A percentile compares a stretch with the other conserved stretches of the same genome.
These are phyloP conservation scores for Rhododendron simsii DNA, from an alignment of 148 eudicot genomes.

Conservation along the genomic window DNA sequence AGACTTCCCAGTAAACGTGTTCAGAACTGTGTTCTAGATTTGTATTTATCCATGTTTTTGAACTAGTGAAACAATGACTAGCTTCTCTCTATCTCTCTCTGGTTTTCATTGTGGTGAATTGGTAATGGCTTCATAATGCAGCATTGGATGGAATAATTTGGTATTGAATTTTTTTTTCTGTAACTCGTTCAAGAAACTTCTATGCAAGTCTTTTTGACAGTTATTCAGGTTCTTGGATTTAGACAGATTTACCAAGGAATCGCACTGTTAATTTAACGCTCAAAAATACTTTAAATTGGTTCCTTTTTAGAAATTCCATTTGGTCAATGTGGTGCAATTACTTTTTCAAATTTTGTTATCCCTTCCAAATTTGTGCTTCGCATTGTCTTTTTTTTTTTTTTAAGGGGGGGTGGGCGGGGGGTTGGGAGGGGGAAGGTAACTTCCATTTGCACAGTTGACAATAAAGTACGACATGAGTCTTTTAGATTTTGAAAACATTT, in stretches of 20 bases:
- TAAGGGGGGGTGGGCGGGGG: too few relatives aligned
- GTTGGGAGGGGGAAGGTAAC: too few relatives aligned
- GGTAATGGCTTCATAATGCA: not conserved
- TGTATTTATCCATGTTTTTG: slow-evolving; percentile 1
- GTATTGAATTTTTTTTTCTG: not conserved
- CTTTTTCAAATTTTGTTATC: not conserved
- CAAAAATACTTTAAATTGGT: not conserved
- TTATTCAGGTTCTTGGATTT: not conserved
- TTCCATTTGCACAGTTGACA: too few relatives aligned
- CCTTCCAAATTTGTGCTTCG: not conserved
- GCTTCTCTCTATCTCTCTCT: not conserved
- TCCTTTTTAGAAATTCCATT: not conserved
- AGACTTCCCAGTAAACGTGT: slow-evolving; percentile 1
- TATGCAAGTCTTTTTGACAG: not conserved
- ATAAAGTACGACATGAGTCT: too few relatives aligned
- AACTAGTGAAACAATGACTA: not conserved
- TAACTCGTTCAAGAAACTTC: not conserved
- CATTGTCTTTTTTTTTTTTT: too few relatives aligned
- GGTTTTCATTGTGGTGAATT: not conserved
- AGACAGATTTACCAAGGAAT: not conserved
- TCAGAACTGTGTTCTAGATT: not conserved
- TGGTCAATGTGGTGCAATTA: not conserved
- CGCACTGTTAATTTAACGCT: not conserved
- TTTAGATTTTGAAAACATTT: too few relatives aligned
- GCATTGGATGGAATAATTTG: not conserved